These are phyloP conservation scores for Tuber calosporum DNA, from an alignment of 495 filamentous ascomycete species.

Conservation along the genomic window DNA sequence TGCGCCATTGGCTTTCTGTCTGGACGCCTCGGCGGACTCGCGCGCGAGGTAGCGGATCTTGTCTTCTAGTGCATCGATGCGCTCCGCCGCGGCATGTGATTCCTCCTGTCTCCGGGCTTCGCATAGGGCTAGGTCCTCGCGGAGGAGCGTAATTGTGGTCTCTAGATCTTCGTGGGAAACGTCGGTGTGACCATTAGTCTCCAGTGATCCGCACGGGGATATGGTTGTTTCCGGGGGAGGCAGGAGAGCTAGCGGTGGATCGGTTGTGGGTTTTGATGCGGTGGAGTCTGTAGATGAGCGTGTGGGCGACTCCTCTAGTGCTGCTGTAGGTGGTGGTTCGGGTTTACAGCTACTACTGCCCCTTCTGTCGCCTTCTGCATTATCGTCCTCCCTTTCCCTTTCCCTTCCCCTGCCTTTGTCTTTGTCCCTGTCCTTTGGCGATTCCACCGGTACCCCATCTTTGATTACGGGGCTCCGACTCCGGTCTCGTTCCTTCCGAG, in stretches of 20 bases:
- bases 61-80: conserved; percentile 84
- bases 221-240: conserved; percentile 42
- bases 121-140: conserved; percentile 28
- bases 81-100: conserved; percentile 53
- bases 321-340: not conserved
- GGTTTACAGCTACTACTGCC: not conserved
- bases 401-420: not conserved
- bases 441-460: not conserved
- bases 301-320: not conserved
- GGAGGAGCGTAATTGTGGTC: conserved; percentile 30
- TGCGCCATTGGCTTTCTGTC: conserved; percentile 55
- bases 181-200: conserved; percentile 9
- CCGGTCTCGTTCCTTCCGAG: conserved; percentile 25
- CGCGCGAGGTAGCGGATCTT: conserved; percentile 82
- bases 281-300: conserved; percentile 1
- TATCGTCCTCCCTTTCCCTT: conserved; percentile 8
- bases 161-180: conserved; percentile 35
- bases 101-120: conserved; percentile 51
- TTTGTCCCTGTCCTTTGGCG: conserved; percentile 5
- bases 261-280: conserved; percentile 4
- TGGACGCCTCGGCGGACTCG: conserved; percentile 65
- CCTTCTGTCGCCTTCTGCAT: not conserved
- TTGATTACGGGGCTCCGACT: conserved; percentile 8
- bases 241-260: conserved; percentile 6
- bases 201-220: conserved; percentile 29